A percentile compares a stretch with the other conserved stretches of the same genome.
Conservation (phyloP, 331 rosid species). For the Rosa hybrid region DNA sequence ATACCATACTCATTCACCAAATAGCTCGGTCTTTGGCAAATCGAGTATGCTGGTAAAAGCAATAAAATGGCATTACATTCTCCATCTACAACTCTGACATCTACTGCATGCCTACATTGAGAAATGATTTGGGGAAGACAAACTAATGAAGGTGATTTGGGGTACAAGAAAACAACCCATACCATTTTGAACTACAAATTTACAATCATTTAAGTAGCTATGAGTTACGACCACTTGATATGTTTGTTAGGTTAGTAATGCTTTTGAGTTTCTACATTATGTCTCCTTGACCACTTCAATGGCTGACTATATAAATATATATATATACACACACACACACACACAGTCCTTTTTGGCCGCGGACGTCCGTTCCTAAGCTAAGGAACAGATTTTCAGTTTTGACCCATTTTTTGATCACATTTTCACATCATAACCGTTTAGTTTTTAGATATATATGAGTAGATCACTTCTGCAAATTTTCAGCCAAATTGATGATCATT, state of each 20-base stretch:
- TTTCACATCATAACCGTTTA: no score
- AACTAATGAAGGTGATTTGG: not conserved
- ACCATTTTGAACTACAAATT: not conserved
- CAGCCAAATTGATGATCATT: no score
- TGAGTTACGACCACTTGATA: not conserved
- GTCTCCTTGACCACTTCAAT: not conserved
- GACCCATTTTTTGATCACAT: no score
- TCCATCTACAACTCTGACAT: conserved; percentile 24
- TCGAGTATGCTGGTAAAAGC: not conserved
- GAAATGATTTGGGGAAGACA: not conserved
- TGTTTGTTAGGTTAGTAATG: not conserved
- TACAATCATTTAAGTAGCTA: not conserved
- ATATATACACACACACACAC: no score
- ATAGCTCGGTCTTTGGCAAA: not conserved
- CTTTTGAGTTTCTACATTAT: not conserved
- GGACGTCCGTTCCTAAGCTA: no score
- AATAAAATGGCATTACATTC: not conserved
- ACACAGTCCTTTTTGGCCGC: no score
- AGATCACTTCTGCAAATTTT: no score
- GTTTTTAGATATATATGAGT: no score
- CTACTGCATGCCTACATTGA: not conserved
- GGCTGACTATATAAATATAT: no score
- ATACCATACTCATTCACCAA: not conserved
- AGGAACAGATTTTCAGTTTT: no score
- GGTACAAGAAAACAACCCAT: not conserved